phyloP scores from a whole-genome alignment of 306 rosid species.

The Delonix regia region DNA sequence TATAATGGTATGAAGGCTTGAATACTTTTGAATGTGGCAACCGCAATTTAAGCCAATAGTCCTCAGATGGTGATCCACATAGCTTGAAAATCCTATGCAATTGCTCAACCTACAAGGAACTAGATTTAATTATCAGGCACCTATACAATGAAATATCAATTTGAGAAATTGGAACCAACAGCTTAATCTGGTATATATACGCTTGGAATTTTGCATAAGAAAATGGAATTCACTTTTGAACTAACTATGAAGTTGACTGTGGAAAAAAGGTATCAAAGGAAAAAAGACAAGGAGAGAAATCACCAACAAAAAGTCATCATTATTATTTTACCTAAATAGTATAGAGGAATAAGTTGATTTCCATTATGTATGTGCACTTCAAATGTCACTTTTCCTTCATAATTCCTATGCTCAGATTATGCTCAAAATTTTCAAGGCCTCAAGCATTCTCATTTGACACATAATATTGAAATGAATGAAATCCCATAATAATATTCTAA shows the following conservation, averaged over 20 bases:
- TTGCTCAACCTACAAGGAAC: constrained; percentile 82
- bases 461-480: neutral
- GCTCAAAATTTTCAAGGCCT: neutral
- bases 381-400: neutral
- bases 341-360: constrained; percentile 7
- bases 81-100: constrained; percentile 97
- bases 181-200: neutral
- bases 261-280: neutral
- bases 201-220: neutral
- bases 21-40: constrained; percentile 65
- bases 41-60: constrained; percentile 79
- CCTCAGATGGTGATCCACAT: constrained; percentile 95
- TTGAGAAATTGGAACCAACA: constrained; percentile 3
- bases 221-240: neutral
- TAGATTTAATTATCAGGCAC: constrained; percentile 41
- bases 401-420: neutral
- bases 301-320: neutral
- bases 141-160: constrained; percentile 10
- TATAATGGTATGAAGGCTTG: constrained; percentile 85
- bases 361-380: neutral
- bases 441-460: constrained; percentile 2
- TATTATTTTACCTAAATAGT: neutral
- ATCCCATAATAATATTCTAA: neutral
- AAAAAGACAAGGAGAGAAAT: neutral
- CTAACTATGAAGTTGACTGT: neutral